Percentiles rank a stretch among this genome's conserved stretches.
These are phyloP conservation scores for Venturia aucupariae DNA, from an alignment of 2,329 filamentous ascomycete genomes.

Conservation along the genomic window DNA sequence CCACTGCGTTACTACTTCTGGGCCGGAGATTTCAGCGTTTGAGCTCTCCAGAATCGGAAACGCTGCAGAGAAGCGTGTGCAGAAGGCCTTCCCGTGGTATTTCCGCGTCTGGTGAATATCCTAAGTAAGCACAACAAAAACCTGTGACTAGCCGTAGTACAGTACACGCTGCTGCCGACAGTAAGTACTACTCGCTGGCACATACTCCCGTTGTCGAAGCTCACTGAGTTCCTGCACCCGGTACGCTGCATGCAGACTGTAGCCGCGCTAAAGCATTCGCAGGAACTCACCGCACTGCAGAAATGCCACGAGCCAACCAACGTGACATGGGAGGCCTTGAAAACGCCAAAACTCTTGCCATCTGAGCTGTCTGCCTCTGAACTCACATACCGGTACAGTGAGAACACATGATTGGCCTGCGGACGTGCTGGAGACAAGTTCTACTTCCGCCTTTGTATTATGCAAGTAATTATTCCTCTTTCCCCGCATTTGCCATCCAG, in stretches of 20 bases:
- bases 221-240: neutral
- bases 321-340: neutral
- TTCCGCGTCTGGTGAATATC: neutral
- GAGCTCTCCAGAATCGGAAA: neutral
- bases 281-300: neutral
- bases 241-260: neutral
- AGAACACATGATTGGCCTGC: neutral
- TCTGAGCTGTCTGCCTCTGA: neutral
- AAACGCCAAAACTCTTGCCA: neutral
- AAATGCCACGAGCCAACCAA: neutral
- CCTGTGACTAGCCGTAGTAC: neutral
- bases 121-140: no score
- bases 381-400: neutral
- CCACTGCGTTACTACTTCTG: conserved; percentile 1
- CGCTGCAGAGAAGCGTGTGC: neutral
- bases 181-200: no score
- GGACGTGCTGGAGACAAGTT: neutral
- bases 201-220: neutral
- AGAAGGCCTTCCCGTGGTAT: neutral
- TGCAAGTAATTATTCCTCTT: neutral
- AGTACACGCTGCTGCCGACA: neutral
- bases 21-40: neutral
- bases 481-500: neutral
- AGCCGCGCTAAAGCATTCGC: neutral
- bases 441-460: neutral